These are phyloP conservation scores for Sporothrix variecibatus DNA, from an alignment of 2,329 filamentous ascomycete genomes.

Conservation along the genomic window DNA sequence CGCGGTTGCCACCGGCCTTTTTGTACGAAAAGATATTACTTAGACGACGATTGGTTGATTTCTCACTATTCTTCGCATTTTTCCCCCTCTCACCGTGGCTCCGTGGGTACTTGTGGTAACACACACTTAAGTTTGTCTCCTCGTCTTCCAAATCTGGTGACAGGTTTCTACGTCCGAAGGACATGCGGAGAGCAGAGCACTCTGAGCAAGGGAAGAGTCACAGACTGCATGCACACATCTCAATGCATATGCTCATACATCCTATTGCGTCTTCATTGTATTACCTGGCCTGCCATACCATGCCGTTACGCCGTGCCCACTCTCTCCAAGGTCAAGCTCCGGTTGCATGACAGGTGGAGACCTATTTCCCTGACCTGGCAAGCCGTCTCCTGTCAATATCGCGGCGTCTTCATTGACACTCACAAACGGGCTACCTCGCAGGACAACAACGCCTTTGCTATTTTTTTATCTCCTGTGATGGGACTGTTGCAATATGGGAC, in stretches of 20 bases:
- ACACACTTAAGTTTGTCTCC: neutral
- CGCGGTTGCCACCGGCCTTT: conserved; percentile 16
- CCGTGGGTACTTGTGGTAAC: neutral
- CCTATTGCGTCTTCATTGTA: neutral
- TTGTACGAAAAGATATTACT: neutral
- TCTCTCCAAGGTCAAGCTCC: conserved; percentile 39
- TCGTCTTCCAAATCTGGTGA: neutral
- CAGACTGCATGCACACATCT: conserved; percentile 14
- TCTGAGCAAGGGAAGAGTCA: neutral
- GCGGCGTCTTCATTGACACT: conserved; percentile 3
- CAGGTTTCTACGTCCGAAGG: neutral
- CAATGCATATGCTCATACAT: conserved; percentile 20
- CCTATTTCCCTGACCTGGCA: conserved; percentile 35
- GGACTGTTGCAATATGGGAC: neutral
- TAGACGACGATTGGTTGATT: neutral
- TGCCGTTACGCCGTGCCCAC: conserved; percentile 27
- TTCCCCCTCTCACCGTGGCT: neutral
- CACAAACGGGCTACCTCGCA: neutral
- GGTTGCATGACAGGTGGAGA: conserved; percentile 42
- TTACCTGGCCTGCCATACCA: neutral
- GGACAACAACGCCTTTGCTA: neutral
- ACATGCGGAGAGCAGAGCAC: neutral
- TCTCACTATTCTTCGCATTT: neutral
- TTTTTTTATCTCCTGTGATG: neutral
- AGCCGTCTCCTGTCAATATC: conserved; percentile 4